Evolutionary conservation across 2,329 filamentous ascomycete genomes (phyloP).

Genomic region (Plenodomus biglobosus): DNA sequence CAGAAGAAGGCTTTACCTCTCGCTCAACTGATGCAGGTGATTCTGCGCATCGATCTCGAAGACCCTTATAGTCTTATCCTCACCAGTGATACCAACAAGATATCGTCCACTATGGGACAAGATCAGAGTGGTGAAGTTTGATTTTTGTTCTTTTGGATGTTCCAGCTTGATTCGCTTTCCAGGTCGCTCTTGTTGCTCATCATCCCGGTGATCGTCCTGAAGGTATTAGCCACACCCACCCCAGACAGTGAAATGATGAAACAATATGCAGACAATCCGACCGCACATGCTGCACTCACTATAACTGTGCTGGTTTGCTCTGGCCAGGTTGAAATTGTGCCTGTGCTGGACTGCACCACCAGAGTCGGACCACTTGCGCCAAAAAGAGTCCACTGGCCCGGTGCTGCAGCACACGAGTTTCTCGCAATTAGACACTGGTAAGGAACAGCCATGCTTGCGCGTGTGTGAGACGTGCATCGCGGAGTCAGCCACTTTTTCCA

Average conservation of each 20-base stretch:
- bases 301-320: slow-evolving; percentile 18
- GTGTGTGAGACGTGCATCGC: slow-evolving; percentile 7
- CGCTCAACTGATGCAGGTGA: slow-evolving; percentile 66
- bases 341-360: slow-evolving; percentile 50
- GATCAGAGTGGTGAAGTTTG: slow-evolving; percentile 70
- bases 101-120: slow-evolving; percentile 66
- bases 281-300: slow-evolving; percentile 23
- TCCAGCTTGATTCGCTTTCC: slow-evolving; percentile 48
- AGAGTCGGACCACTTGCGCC: slow-evolving; percentile 74
- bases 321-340: slow-evolving; percentile 34
- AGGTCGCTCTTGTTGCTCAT: slow-evolving; percentile 39
- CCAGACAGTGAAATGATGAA: neutral
- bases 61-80: slow-evolving; percentile 88
- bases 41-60: slow-evolving; percentile 68
- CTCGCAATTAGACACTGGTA: slow-evolving; percentile 46
- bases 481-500: slow-evolving; percentile 13
- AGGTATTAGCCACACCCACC: slow-evolving; percentile 12
- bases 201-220: slow-evolving; percentile 16
- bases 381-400: slow-evolving; percentile 58
- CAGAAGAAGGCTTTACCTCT: slow-evolving; percentile 66
- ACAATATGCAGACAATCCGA: neutral
- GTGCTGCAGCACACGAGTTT: slow-evolving; percentile 12
- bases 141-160: slow-evolving; percentile 41
- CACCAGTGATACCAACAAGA: slow-evolving; percentile 77
- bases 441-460: slow-evolving; percentile 34